A percentile compares a stretch with the other conserved stretches of the same genome.
phyloP scores from a whole-genome alignment of 257 asterid species.

The Ajuga chamaepitys region DNA sequence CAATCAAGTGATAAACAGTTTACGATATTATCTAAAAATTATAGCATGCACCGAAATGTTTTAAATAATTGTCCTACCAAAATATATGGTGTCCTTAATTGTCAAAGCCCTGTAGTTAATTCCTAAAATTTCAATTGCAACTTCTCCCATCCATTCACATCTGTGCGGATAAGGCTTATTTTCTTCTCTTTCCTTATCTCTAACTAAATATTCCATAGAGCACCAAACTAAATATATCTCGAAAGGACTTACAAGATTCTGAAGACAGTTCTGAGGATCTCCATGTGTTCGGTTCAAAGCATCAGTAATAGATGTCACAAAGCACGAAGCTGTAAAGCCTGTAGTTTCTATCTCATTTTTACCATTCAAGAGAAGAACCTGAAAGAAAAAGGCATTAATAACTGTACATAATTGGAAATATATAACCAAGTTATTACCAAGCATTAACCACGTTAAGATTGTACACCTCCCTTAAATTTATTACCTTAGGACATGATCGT shows the following conservation, averaged over 20 bases:
- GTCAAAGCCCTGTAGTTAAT: too few relatives aligned
- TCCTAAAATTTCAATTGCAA: too few relatives aligned
- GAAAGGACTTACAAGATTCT: constrained; percentile 51
- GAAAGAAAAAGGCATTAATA: constrained; percentile 13
- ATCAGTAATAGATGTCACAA: constrained; percentile 87
- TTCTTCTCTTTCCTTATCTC: too few relatives aligned
- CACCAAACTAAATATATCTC: neutral
- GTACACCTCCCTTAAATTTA: neutral
- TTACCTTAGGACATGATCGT: constrained; percentile 83
- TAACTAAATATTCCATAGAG: neutral
- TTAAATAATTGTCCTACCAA: too few relatives aligned
- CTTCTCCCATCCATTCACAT: too few relatives aligned
- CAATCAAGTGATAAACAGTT: too few relatives aligned
- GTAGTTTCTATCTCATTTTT: constrained; percentile 83
- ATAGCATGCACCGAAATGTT: too few relatives aligned
- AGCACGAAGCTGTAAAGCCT: constrained; percentile 78
- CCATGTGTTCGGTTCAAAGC: constrained; percentile 89
- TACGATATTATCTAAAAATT: too few relatives aligned
- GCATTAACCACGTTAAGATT: neutral
- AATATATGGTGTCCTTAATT: too few relatives aligned
- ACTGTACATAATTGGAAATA: neutral
- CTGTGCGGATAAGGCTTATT: too few relatives aligned
- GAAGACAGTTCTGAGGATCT: constrained; percentile 54
- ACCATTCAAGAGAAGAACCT: constrained; percentile 91
- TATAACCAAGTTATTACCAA: constrained; percentile 8